Percentiles rank a stretch among this genome's conserved stretches.
These are phyloP conservation scores for Tulasnella sp. DNA, from an alignment of 768 basidiomycete species.

Conservation along the genomic window DNA sequence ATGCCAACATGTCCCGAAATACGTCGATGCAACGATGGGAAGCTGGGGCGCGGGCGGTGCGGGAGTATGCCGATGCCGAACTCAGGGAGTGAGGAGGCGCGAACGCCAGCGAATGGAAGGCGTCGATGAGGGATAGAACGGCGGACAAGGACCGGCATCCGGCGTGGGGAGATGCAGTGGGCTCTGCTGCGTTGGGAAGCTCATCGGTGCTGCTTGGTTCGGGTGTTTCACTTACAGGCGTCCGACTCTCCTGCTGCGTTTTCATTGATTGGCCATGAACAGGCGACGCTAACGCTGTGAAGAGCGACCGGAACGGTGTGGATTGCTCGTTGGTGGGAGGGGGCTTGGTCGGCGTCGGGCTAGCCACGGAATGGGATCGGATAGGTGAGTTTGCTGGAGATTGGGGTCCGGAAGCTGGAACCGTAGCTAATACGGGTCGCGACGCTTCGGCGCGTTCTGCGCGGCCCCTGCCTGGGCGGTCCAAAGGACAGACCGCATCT, in stretches of 20 bases:
- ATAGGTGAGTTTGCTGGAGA: slow-evolving; percentile 12
- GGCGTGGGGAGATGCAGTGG: slow-evolving; percentile 2
- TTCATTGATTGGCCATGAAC: not conserved
- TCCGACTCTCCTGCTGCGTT: not conserved
- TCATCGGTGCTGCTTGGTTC: not conserved
- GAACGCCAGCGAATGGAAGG: slow-evolving; percentile 43
- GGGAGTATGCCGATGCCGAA: slow-evolving; percentile 28
- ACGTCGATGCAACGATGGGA: slow-evolving; percentile 40
- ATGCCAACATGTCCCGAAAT: slow-evolving; percentile 42
- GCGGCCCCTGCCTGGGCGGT: not conserved
- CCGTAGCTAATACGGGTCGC: not conserved
- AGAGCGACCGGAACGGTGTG: slow-evolving; percentile 4
- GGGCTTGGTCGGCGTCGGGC: not conserved
- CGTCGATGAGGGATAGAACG: slow-evolving; percentile 38
- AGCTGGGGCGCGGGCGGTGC: slow-evolving; percentile 37
- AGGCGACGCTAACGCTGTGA: slow-evolving; percentile 7
- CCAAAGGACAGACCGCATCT: slow-evolving; percentile 17
- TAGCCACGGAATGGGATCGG: not conserved
- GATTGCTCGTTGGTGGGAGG: not conserved
- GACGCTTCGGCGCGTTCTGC: not conserved
- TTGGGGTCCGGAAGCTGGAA: not conserved
- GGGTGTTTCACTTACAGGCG: not conserved
- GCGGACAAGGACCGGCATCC: slow-evolving; percentile 31
- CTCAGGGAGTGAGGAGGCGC: slow-evolving; percentile 36
- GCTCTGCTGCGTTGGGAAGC: not conserved